Evolutionary conservation across 352 stramenopile genomes (phyloP).

Genomic region (Globisporangium ultimum): DNA sequence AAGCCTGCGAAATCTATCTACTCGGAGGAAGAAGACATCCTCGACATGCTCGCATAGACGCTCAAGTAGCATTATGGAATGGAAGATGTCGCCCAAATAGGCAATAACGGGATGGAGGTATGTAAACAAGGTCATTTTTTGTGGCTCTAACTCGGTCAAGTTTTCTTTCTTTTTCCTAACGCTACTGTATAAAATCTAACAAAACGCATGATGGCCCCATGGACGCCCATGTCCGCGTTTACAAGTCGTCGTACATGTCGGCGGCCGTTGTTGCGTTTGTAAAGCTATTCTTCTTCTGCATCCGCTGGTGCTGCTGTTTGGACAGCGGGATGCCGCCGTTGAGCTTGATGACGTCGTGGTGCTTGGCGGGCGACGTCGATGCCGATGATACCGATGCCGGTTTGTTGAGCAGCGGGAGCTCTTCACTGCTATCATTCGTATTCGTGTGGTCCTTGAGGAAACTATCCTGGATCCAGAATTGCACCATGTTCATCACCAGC

Average conservation of each 20-base stretch:
- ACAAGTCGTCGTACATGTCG: constrained; percentile 68
- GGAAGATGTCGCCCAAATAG: not conserved
- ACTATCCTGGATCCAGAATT: constrained; percentile 85
- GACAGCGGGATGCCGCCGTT: constrained; percentile 6
- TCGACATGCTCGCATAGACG: constrained; percentile 39
- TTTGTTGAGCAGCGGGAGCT: constrained; percentile 30
- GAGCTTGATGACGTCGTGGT: constrained; percentile 8
- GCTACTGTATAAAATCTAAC: not conserved
- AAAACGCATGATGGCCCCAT: not conserved
- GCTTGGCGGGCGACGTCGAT: not conserved
- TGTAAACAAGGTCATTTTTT: not conserved
- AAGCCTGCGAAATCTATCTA: constrained; percentile 11
- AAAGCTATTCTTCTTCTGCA: constrained; percentile 31
- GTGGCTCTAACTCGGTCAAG: no score
- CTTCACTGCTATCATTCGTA: constrained; percentile 10
- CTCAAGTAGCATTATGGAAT: not conserved
- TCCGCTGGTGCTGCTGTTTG: constrained; percentile 11
- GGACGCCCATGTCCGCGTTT: constrained; percentile 11
- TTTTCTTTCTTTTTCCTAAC: not conserved
- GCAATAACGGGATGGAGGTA: not conserved
- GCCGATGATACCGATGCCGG: not conserved
- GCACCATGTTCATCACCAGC: constrained; percentile 84
- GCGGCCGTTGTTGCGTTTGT: constrained; percentile 41
- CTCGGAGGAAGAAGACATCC: constrained; percentile 53
- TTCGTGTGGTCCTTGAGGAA: constrained; percentile 60